Conservation (phyloP, 108 stramenopile genomes). For the Mayamaea pseudoterrestris region DNA sequence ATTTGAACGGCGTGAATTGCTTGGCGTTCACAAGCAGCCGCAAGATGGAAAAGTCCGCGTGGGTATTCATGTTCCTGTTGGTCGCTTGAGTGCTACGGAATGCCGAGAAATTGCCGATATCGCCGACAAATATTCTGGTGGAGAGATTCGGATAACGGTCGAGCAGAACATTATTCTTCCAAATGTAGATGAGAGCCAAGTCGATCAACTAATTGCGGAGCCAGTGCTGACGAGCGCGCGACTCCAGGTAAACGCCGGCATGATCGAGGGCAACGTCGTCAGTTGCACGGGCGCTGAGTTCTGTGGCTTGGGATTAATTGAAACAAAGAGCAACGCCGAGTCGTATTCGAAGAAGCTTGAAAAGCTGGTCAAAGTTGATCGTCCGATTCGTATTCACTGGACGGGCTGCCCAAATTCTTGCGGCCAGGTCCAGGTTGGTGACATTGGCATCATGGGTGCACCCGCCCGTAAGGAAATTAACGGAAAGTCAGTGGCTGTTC, state of each 20-base stretch:
- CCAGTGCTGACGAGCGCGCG: slow-evolving; percentile 36
- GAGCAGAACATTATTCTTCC: slow-evolving; percentile 90
- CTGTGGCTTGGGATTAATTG: slow-evolving; percentile 83
- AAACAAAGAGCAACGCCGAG: slow-evolving; percentile 82
- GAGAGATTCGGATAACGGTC: slow-evolving; percentile 90
- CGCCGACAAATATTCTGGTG: slow-evolving; percentile 74
- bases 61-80: slow-evolving; percentile 77
- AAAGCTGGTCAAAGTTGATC: slow-evolving; percentile 53
- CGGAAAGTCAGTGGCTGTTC: slow-evolving; percentile 82
- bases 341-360: slow-evolving; percentile 63
- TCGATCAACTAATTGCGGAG: slow-evolving; percentile 55
- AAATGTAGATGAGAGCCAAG: slow-evolving; percentile 66
- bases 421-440: slow-evolving; percentile 90
- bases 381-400: slow-evolving; percentile 89
- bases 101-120: slow-evolving; percentile 71
- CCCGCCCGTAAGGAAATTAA: slow-evolving; percentile 66
- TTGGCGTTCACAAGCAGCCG: slow-evolving; percentile 85
- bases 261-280: slow-evolving; percentile 75
- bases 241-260: slow-evolving; percentile 53
- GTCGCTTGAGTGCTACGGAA: slow-evolving; percentile 67
- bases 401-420: slow-evolving; percentile 93
- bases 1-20: slow-evolving; percentile 67
- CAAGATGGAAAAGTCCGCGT: slow-evolving; percentile 79
- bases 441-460: slow-evolving; percentile 93
- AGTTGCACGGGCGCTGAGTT: slow-evolving; percentile 94